These are phyloP conservation scores for Lachnum nothofagi DNA, from an alignment of 2,329 filamentous ascomycete genomes.

Conservation along the genomic window DNA sequence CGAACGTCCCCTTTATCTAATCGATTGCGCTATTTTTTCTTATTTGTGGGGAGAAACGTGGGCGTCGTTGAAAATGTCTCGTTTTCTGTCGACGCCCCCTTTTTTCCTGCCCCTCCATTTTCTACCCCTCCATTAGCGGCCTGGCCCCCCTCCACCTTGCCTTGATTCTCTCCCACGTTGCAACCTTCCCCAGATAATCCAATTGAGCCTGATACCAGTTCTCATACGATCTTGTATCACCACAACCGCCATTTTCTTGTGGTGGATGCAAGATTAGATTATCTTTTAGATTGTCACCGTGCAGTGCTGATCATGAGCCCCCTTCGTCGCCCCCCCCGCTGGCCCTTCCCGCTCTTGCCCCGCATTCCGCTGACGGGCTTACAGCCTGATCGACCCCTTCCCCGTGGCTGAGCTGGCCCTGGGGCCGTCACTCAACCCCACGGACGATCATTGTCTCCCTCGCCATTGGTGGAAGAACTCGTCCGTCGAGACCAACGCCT, in stretches of 20 bases:
- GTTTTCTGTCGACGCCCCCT: too few species aligned
- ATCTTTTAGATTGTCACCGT: background rate
- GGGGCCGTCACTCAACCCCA: slow-evolving; percentile 10
- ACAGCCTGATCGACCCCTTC: slow-evolving; percentile 7
- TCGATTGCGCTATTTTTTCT: slow-evolving; percentile 4
- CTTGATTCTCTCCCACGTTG: background rate
- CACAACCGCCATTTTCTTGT: background rate
- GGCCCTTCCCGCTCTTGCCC: background rate
- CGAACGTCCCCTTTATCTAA: background rate
- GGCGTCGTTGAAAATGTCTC: too few species aligned
- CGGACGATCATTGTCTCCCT: too few species aligned
- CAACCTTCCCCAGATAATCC: background rate
- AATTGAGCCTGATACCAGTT: background rate
- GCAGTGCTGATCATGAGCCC: slow-evolving; percentile 3
- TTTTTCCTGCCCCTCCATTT: too few species aligned
- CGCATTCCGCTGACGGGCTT: slow-evolving; percentile 3
- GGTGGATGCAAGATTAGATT: background rate
- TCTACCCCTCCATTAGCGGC: too few species aligned
- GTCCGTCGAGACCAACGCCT: slow-evolving; percentile 7
- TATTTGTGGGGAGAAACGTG: background rate
- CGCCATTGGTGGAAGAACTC: slow-evolving; percentile 22
- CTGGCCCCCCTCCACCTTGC: too few species aligned
- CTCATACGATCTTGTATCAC: background rate
- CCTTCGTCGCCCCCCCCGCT: background rate
- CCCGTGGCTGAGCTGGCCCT: too few species aligned